phyloP scores from a whole-genome alignment of 345 rosid genomes.

The Punica granatum region DNA sequence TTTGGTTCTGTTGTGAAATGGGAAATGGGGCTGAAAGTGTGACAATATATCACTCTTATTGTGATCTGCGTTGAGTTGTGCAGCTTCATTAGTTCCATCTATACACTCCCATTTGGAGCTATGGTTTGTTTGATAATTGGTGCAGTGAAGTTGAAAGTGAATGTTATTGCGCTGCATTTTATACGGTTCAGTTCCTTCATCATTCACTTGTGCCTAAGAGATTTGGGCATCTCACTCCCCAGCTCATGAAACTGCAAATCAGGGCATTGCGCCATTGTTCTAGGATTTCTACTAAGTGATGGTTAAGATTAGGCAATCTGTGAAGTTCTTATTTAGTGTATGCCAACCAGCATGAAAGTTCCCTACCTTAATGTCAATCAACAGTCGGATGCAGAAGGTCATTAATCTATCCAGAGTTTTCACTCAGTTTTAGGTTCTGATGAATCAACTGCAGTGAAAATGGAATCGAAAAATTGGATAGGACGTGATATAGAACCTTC shows the following conservation, averaged over 20 bases:
- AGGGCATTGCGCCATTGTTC: too few relatives aligned
- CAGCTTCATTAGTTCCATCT: not conserved
- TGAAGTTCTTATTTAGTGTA: too few relatives aligned
- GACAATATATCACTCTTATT: not conserved
- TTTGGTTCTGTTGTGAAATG: not conserved
- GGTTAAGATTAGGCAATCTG: too few relatives aligned
- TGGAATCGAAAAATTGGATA: not conserved
- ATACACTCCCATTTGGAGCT: not conserved
- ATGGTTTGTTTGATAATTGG: not conserved
- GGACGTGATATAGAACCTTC: not conserved
- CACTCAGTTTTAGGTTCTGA: not conserved
- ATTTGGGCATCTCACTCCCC: too few relatives aligned
- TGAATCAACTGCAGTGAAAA: not conserved
- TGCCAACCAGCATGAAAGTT: too few relatives aligned
- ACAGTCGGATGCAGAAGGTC: too few relatives aligned
- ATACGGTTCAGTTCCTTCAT: too few relatives aligned
- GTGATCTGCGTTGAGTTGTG: not conserved
- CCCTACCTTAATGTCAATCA: too few relatives aligned
- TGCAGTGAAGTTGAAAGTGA: not conserved
- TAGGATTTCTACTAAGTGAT: too few relatives aligned
- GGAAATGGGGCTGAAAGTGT: not conserved
- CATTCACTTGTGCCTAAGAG: too few relatives aligned
- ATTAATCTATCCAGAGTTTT: too few relatives aligned
- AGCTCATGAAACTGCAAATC: too few relatives aligned
- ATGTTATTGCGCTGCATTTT: not conserved